A percentile compares a stretch with the other conserved stretches of the same genome.
Evolutionary conservation across 1,284 basidiomycete species (phyloP).

Genomic region (Cryptococcus sp.): DNA sequence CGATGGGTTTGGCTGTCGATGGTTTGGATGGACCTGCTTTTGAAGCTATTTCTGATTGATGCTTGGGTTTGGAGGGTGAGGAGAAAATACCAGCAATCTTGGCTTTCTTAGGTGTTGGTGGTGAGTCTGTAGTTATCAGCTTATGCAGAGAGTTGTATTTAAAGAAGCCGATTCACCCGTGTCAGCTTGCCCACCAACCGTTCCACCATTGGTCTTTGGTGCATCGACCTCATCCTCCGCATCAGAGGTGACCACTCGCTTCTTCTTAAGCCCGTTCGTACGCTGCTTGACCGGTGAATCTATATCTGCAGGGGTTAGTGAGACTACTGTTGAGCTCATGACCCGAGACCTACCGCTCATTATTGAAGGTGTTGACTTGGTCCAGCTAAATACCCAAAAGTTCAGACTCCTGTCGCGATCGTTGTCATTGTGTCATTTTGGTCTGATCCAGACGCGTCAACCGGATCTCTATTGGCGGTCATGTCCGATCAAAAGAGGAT

Average conservation of each 20-base stretch:
- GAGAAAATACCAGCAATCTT: conserved; percentile 33
- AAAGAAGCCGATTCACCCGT: background rate
- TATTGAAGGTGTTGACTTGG: background rate
- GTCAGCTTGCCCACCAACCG: background rate
- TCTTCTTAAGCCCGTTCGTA: conserved; percentile 51
- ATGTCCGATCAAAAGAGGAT: background rate
- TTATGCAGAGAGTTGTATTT: background rate
- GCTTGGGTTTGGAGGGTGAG: conserved; percentile 12
- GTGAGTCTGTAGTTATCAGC: conserved; percentile 9
- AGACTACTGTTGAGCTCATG: background rate
- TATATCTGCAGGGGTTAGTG: conserved; percentile 8
- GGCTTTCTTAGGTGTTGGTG: conserved; percentile 35
- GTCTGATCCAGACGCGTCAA: background rate
- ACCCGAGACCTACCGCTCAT: conserved; percentile 9
- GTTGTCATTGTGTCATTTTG: background rate
- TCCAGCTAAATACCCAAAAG: no score
- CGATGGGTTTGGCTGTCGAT: conserved; percentile 5
- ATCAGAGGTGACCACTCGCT: conserved; percentile 62
- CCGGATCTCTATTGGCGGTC: background rate
- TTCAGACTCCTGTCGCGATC: background rate
- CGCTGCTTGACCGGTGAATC: conserved; percentile 20
- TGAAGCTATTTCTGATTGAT: background rate
- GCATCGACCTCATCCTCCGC: conserved; percentile 52
- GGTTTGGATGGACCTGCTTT: conserved; percentile 1
- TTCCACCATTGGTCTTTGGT: background rate